A percentile compares a stretch with the other conserved stretches of the same genome.
phyloP scores from a whole-genome alignment of 192 early-diverging fungal species.

The Dissophora ornata region DNA sequence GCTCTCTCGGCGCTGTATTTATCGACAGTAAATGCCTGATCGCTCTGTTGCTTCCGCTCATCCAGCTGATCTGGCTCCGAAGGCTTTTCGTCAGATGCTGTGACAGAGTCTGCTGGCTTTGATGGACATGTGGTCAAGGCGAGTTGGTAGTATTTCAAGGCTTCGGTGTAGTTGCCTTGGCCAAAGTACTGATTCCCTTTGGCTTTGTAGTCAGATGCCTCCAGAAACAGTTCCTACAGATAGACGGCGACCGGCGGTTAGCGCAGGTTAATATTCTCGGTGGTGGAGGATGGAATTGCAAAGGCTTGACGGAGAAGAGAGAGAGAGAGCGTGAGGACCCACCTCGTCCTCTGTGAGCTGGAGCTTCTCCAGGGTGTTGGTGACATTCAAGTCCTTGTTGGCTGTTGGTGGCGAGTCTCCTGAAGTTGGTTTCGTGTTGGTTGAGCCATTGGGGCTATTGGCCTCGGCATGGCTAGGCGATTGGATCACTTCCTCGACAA shows the following conservation, averaged over 20 bases:
- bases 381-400: conserved; percentile 26
- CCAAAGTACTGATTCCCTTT: conserved; percentile 62
- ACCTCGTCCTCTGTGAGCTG: conserved; percentile 55
- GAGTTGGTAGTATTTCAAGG: conserved; percentile 56
- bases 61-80: background rate
- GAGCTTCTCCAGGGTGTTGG: conserved; percentile 34
- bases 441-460: too few relatives aligned
- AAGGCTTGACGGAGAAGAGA: too few relatives aligned
- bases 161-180: conserved; percentile 55
- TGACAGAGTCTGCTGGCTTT: background rate
- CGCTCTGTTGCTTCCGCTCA: too few relatives aligned
- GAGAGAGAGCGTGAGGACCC: too few relatives aligned
- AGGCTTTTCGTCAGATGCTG: background rate
- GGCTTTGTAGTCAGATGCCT: conserved; percentile 61
- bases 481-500: conserved; percentile 29
- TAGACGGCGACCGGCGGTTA: too few relatives aligned
- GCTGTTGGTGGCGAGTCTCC: too few relatives aligned
- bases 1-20: conserved; percentile 57
- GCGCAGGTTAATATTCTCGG: too few relatives aligned
- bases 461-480: too few relatives aligned
- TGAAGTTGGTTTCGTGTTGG: too few relatives aligned
- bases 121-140: conserved; percentile 59
- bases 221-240: conserved; percentile 50
- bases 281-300: too few relatives aligned
- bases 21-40: too few relatives aligned